Conservation (phyloP, 208 protist species). For the Tritrichomonas musculus region DNA sequence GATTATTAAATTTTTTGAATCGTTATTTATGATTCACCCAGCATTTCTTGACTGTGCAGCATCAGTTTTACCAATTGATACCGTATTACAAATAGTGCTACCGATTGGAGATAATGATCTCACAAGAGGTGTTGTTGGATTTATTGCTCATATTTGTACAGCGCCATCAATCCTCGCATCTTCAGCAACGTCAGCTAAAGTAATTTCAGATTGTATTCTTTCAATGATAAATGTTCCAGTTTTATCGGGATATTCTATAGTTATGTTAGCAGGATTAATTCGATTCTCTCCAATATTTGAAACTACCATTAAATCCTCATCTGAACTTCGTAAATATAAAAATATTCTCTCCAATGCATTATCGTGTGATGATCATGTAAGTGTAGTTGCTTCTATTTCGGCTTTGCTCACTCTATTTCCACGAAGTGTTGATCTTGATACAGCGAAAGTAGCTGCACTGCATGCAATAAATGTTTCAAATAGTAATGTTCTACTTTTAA, state of each 20-base stretch:
- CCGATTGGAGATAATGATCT: neutral
- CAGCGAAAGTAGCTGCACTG: neutral
- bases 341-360: neutral
- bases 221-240: neutral
- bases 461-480: constrained; percentile 24
- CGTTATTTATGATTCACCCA: neutral
- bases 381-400: neutral
- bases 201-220: neutral
- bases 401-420: neutral
- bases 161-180: neutral
- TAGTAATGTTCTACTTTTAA: neutral
- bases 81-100: neutral
- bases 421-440: neutral
- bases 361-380: constrained; percentile 21
- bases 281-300: neutral
- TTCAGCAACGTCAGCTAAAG: neutral
- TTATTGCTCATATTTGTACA: neutral
- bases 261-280: neutral
- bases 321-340: neutral
- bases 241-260: neutral
- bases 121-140: neutral
- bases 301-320: neutral
- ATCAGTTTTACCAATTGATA: neutral
- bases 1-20: neutral
- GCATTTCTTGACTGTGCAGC: neutral